A percentile compares a stretch with the other conserved stretches of the same genome.
These are phyloP conservation scores for Coemansia asiatica DNA, from an alignment of 192 early-diverging fungal genomes.

Conservation along the genomic window DNA sequence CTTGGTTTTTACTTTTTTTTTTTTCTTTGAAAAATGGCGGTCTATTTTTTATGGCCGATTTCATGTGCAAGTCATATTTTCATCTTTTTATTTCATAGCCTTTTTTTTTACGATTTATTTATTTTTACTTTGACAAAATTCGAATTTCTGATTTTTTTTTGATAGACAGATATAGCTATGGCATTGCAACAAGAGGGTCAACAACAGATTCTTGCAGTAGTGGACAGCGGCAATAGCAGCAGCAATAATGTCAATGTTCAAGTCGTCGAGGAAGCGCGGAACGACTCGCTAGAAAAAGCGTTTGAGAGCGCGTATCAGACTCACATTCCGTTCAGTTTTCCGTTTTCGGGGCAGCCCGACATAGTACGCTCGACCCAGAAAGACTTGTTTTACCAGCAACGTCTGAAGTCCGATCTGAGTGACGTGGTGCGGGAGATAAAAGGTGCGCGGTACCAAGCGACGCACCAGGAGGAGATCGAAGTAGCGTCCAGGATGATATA, in stretches of 20 bases:
- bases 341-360: conserved; percentile 75
- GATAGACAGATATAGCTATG: too few relatives aligned
- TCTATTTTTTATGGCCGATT: too few relatives aligned
- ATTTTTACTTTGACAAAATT: too few relatives aligned
- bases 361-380: conserved; percentile 90
- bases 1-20: too few relatives aligned
- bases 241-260: conserved; percentile 12
- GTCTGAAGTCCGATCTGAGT: conserved; percentile 63
- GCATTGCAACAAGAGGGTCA: background rate
- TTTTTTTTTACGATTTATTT: too few relatives aligned
- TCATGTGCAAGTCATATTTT: too few relatives aligned
- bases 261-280: conserved; percentile 1
- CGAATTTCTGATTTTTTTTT: too few relatives aligned
- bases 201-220: too few relatives aligned
- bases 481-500: conserved; percentile 67
- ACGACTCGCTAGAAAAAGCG: too few relatives aligned
- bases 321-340: conserved; percentile 51
- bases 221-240: too few relatives aligned
- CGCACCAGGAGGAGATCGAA: conserved; percentile 65
- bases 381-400: conserved; percentile 78
- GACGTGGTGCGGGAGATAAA: conserved; percentile 62
- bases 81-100: too few relatives aligned
- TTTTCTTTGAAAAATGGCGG: too few relatives aligned
- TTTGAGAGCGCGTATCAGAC: background rate
- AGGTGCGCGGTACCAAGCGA: conserved; percentile 60